Conservation (phyloP, 257 asterid genomes). For the Solanum chiquidenum region DNA sequence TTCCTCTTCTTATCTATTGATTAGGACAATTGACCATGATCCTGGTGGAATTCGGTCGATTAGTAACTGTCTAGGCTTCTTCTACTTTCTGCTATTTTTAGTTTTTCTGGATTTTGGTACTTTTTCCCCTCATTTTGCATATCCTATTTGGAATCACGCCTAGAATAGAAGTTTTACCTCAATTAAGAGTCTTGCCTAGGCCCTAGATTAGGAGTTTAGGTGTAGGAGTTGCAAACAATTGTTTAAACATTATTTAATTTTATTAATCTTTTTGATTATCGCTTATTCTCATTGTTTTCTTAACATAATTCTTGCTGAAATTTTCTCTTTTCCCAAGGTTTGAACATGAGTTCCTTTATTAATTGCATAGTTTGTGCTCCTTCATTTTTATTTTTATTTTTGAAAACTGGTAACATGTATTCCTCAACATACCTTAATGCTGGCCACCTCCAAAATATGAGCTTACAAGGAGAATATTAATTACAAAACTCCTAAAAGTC, state of each 20-base stretch:
- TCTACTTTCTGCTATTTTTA: neutral
- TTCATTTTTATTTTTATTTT: neutral
- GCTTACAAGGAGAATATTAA: neutral
- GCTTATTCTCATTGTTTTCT: neutral
- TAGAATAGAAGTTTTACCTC: neutral
- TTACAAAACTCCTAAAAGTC: neutral
- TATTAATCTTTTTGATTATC: neutral
- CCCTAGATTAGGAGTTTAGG: neutral
- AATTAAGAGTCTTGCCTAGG: neutral
- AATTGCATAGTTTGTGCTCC: neutral
- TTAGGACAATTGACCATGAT: neutral
- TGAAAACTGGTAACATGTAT: neutral
- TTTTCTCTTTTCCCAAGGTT: neutral
- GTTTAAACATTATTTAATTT: neutral
- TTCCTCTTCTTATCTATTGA: neutral
- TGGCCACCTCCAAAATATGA: neutral
- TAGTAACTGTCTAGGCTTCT: neutral
- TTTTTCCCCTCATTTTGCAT: neutral
- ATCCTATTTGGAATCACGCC: neutral
- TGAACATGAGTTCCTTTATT: neutral
- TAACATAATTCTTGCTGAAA: neutral
- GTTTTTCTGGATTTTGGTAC: neutral
- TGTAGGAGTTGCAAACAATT: neutral
- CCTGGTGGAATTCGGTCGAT: neutral
- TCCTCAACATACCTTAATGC: neutral